These are phyloP conservation scores for Trametes gibbosa DNA, from an alignment of 768 basidiomycete species.

Conservation along the genomic window DNA sequence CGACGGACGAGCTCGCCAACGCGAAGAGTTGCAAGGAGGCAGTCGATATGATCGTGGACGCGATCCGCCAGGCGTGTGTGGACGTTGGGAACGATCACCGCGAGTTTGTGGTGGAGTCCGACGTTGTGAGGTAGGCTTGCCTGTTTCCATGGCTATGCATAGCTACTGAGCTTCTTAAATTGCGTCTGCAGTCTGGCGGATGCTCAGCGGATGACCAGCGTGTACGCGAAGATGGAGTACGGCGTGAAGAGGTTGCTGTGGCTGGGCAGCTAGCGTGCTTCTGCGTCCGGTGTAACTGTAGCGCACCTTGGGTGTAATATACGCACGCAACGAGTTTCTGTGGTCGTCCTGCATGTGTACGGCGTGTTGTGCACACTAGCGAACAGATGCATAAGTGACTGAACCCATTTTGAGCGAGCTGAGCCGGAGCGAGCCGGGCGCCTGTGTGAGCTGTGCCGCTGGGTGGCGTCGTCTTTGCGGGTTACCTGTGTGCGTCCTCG, in stretches of 20 bases:
- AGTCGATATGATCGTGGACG: constrained; percentile 70
- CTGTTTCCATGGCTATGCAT: constrained; percentile 8
- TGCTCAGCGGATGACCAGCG: constrained; percentile 79
- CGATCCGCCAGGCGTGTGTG: constrained; percentile 64
- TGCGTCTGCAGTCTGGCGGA: constrained; percentile 60
- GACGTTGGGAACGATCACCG: constrained; percentile 51
- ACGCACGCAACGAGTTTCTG: not conserved
- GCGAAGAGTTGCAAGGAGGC: constrained; percentile 75
- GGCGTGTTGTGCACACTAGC: not conserved
- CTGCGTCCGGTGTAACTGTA: not conserved
- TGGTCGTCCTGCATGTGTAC: not conserved
- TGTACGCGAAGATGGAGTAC: constrained; percentile 93
- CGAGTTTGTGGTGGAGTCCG: constrained; percentile 57
- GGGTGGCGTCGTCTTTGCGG: not conserved
- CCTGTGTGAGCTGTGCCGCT: not conserved
- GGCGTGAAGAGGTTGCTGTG: constrained; percentile 88
- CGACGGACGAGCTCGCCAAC: constrained; percentile 57
- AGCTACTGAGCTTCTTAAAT: constrained; percentile 5
- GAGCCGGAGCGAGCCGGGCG: constrained; percentile 11
- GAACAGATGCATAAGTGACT: not conserved
- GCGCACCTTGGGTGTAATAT: constrained; percentile 1
- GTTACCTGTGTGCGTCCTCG: constrained; percentile 5
- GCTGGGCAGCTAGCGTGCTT: constrained; percentile 59
- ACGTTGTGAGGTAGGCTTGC: constrained; percentile 72
- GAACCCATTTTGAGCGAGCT: not conserved